Evolutionary conservation across 108 stramenopile genomes (phyloP).

Genomic region (Cylindrotheca fusiformis): DNA sequence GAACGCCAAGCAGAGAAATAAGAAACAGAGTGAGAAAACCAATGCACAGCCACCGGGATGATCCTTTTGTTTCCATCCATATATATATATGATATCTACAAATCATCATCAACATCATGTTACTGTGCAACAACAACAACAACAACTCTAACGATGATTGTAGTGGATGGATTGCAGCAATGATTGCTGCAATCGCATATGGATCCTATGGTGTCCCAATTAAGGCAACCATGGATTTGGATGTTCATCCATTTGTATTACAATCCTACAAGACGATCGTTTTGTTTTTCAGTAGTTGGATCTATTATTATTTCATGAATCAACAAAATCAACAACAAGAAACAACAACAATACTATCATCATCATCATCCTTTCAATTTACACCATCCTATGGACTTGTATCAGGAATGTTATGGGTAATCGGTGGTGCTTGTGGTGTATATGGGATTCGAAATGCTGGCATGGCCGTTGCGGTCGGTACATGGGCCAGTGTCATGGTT

Average conservation of each 20-base stretch:
- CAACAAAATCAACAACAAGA: background rate
- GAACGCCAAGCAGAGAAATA: too few species aligned
- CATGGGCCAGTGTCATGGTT: constrained; percentile 53
- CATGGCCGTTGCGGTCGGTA: constrained; percentile 58
- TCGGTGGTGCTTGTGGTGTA: constrained; percentile 46
- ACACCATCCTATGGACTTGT: constrained; percentile 67
- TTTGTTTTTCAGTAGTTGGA: constrained; percentile 40
- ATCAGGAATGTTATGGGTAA: constrained; percentile 58
- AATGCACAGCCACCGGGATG: too few species aligned
- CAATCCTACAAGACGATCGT: constrained; percentile 48
- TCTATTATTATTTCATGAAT: background rate
- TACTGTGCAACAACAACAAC: too few species aligned
- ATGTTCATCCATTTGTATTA: constrained; percentile 53
- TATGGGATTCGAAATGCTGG: constrained; percentile 63
- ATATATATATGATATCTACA: too few species aligned
- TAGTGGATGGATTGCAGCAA: too few species aligned
- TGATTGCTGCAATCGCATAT: constrained; percentile 35
- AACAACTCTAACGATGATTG: too few species aligned
- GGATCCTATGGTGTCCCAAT: constrained; percentile 61
- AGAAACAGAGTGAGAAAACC: too few species aligned
- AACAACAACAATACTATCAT: constrained; percentile 1
- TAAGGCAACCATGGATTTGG: constrained; percentile 31
- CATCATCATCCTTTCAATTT: constrained; percentile 50
- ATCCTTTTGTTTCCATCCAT: too few species aligned
- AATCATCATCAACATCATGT: too few species aligned